A percentile compares a stretch with the other conserved stretches of the same genome.
These are phyloP conservation scores for Panicum miliaceum DNA, from an alignment of 176 grass and related monocot genomes.

Conservation along the genomic window DNA sequence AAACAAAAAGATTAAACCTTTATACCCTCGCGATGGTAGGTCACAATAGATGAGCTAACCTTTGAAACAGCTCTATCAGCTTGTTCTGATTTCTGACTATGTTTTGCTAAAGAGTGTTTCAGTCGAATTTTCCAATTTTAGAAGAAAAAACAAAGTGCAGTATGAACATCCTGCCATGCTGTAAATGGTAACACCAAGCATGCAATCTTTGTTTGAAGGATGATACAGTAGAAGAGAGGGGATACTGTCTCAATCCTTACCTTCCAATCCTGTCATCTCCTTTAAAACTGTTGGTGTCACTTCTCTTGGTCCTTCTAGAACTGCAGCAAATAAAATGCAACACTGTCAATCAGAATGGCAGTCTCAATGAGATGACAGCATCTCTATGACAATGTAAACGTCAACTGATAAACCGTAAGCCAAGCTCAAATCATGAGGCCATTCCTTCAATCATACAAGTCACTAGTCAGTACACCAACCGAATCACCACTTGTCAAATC, in stretches of 20 bases:
- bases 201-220: not conserved
- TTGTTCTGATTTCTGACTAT: slow-evolving; percentile 9
- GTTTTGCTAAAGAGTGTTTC: not conserved
- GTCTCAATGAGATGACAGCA: not conserved
- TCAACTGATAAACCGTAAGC: not conserved
- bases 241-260: slow-evolving; percentile 44
- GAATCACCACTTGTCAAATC: not conserved
- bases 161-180: not conserved
- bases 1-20: slow-evolving; percentile 23
- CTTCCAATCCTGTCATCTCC: slow-evolving; percentile 89
- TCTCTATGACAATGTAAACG: not conserved
- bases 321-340: slow-evolving; percentile 49
- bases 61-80: slow-evolving; percentile 7
- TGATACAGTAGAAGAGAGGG: slow-evolving; percentile 2
- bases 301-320: slow-evolving; percentile 91
- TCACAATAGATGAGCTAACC: not conserved
- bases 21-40: not conserved
- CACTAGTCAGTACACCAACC: not conserved
- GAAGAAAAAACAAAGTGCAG: not conserved
- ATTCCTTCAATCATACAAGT: not conserved
- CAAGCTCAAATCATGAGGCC: not conserved
- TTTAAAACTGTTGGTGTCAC: slow-evolving; percentile 77
- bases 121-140: not conserved
- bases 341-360: not conserved
- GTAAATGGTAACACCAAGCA: not conserved